Percentiles rank a stretch among this genome's conserved stretches.
Evolutionary conservation across 371 early-diverging fungal genomes (phyloP).

Genomic region (Mucor saturninus): DNA sequence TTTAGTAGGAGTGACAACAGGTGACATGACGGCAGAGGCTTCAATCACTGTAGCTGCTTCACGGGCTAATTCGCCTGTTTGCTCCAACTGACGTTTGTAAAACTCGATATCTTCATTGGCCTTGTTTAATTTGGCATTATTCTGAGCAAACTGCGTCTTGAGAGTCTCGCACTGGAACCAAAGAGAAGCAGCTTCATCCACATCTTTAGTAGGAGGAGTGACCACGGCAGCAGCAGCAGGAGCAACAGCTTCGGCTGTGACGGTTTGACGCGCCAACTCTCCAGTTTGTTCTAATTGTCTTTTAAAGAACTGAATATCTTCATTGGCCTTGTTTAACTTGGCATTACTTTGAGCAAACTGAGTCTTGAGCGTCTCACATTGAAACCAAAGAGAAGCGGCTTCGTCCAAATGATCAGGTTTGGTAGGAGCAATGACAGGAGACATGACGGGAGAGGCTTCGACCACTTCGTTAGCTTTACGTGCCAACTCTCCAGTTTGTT

Average conservation of each 20-base stretch:
- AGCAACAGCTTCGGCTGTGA: constrained; percentile 1
- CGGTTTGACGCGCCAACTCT: background rate
- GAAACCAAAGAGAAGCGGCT: constrained; percentile 34
- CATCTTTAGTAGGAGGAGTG: background rate
- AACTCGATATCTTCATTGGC: constrained; percentile 28
- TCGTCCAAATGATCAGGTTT: constrained; percentile 2
- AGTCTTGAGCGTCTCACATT: constrained; percentile 30
- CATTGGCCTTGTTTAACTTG: constrained; percentile 19
- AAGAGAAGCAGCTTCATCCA: constrained; percentile 25
- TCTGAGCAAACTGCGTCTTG: constrained; percentile 32
- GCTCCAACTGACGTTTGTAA: constrained; percentile 25
- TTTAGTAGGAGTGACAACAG: no score
- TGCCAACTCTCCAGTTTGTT: background rate
- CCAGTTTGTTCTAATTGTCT: constrained; percentile 16
- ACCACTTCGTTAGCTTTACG: constrained; percentile 1
- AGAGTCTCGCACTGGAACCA: constrained; percentile 34
- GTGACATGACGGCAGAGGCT: no score
- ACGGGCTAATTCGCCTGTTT: background rate
- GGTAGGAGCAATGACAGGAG: no score
- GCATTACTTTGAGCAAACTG: constrained; percentile 29
- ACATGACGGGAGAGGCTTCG: no score
- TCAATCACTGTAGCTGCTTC: constrained; percentile 5
- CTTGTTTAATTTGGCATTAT: constrained; percentile 15
- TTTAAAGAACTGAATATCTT: constrained; percentile 28
- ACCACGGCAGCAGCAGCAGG: no score